Evolutionary conservation across 129 eudicot genomes (phyloP), one percentile per base, ranked within the genome.

Genomic region (Lactuca sativa): DNA sequence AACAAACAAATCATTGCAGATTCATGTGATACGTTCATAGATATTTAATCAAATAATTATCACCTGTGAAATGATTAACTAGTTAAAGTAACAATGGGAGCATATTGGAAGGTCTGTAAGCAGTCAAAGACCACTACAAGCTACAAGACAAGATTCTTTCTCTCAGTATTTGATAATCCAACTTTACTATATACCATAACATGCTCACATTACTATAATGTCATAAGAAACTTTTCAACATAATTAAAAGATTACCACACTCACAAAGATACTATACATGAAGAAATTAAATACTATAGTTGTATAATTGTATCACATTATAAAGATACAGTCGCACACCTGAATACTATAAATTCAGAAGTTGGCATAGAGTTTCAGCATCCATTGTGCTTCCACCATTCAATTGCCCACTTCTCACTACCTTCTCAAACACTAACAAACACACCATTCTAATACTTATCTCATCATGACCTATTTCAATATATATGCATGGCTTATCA

Each of bases 261-360:
- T 18, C 51, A 61, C 21, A 18, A 3, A 49, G 55, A 18, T 56
- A 25, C 74, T 21, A 69, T 36, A 54, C 10, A 37, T 15, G 25
- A 60, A 34, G 60, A 71, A 9, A n/a, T n/a, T n/a, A n/a, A n/a
- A 38, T 41, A 12, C 49, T 18, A 36, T 48, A 62, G 9, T 44
- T 44, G 52, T 44, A 44, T 47, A 5, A 47, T n/a, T 11, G 12
- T 47, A 47, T 59, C 4, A 57, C 44, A 32, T n/a, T 71, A 59
- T 36, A 61, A 38, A 38, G 33, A 21, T 37, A 63, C 71, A 73
- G 71, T 63, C 5, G 64, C 56, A 40, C 58, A 69, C 73, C 66
- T 41, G 17, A n/a, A 74, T 52, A 61, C 69, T 87, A 87, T 84
- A 87, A 77, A 88, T 85, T 80, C 74, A 59, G 43, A 71, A 80